A percentile compares a stretch with the other conserved stretches of the same genome.
These are phyloP conservation scores for Daldinia loculata DNA, from an alignment of 495 filamentous ascomycete species.

Conservation along the genomic window DNA sequence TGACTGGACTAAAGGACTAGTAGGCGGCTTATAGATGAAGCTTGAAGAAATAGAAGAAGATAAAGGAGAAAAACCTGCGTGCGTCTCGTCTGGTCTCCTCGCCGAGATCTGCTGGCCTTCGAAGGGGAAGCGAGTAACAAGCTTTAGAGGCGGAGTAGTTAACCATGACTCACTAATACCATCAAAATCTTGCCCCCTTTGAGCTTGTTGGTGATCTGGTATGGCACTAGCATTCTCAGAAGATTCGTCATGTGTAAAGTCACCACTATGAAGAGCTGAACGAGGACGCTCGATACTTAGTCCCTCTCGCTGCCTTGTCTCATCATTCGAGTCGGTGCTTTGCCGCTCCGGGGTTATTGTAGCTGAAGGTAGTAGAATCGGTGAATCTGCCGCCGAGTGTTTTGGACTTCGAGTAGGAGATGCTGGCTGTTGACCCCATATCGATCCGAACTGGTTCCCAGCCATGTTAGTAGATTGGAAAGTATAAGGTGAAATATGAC, in stretches of 20 bases:
- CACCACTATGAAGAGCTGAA: slow-evolving; percentile 88
- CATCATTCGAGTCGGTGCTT: slow-evolving; percentile 42
- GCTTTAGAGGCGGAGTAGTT: slow-evolving; percentile 57
- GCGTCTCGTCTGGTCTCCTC: slow-evolving; percentile 47
- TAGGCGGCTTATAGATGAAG: slow-evolving; percentile 86
- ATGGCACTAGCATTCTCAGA: slow-evolving; percentile 16
- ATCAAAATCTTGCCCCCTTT: slow-evolving; percentile 21
- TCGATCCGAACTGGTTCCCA: slow-evolving; percentile 49
- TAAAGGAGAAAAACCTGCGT: slow-evolving; percentile 67
- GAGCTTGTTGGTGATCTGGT: slow-evolving; percentile 14
- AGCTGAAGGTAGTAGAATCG: slow-evolving; percentile 50
- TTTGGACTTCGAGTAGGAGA: slow-evolving; percentile 51
- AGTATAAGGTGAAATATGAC: neutral
- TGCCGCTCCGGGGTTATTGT: slow-evolving; percentile 55
- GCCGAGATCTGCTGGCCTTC: slow-evolving; percentile 43
- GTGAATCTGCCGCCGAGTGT: slow-evolving; percentile 46
- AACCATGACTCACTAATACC: slow-evolving; percentile 47
- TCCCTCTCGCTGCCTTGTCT: slow-evolving; percentile 50
- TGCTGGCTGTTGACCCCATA: slow-evolving; percentile 46
- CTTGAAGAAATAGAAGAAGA: slow-evolving; percentile 81
- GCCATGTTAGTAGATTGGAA: slow-evolving; percentile 25
- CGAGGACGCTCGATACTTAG: slow-evolving; percentile 80
- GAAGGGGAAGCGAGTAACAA: slow-evolving; percentile 52
- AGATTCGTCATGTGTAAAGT: slow-evolving; percentile 74
- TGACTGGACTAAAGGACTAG: slow-evolving; percentile 90